Conservation (phyloP, 2,329 filamentous ascomycete genomes). For the Neopestalotiopsis rosae region DNA sequence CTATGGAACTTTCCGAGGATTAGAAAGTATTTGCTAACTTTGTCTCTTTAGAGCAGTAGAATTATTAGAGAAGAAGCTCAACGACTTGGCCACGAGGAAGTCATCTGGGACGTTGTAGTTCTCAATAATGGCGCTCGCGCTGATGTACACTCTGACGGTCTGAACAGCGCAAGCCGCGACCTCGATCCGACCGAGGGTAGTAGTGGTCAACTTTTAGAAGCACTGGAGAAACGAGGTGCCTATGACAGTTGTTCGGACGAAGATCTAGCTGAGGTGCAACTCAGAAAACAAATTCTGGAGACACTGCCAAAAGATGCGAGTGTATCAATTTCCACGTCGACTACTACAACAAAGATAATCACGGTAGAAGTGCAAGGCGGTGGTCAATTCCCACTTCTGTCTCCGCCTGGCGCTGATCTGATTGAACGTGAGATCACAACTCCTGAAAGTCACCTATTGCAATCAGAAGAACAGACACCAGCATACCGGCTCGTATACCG, state of each 20-base stretch:
- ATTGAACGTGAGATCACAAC: conserved; percentile 49
- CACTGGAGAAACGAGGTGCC: conserved; percentile 40
- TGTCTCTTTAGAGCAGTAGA: conserved; percentile 48
- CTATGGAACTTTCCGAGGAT: neutral
- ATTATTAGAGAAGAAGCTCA: conserved; percentile 55
- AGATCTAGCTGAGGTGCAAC: conserved; percentile 49
- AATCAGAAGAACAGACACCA: conserved; percentile 31
- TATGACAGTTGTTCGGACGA: conserved; percentile 43
- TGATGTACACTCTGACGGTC: conserved; percentile 52
- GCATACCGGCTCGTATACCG: conserved; percentile 65
- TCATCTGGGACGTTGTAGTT: conserved; percentile 72
- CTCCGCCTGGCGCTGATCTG: conserved; percentile 64
- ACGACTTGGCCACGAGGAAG: conserved; percentile 56
- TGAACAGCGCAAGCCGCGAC: conserved; percentile 37
- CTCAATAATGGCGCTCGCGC: conserved; percentile 63
- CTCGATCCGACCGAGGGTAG: conserved; percentile 30
- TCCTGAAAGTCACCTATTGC: conserved; percentile 24
- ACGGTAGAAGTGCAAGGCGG: conserved; percentile 66
- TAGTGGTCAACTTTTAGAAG: conserved; percentile 34
- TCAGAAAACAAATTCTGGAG: conserved; percentile 59
- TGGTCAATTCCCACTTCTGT: conserved; percentile 54
- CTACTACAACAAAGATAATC: conserved; percentile 66
- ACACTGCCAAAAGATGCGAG: conserved; percentile 60
- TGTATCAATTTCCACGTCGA: conserved; percentile 65
- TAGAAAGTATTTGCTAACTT: neutral